These are phyloP conservation scores for Diaporthe citri DNA, from an alignment of 2,329 filamentous ascomycete genomes.

Conservation along the genomic window DNA sequence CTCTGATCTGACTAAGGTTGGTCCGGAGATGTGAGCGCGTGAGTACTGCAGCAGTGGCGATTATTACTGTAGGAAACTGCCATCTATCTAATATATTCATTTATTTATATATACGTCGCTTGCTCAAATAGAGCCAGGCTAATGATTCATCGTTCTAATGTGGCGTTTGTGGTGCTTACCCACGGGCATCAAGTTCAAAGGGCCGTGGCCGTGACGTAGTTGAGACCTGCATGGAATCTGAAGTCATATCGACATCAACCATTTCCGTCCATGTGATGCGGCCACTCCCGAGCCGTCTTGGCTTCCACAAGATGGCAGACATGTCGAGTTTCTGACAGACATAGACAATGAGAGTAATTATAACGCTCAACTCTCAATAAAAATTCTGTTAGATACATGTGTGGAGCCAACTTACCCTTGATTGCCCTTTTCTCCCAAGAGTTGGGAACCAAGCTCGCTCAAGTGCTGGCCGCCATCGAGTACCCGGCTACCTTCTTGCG, in stretches of 20 bases:
- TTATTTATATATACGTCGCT: background rate
- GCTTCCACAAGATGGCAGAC: background rate
- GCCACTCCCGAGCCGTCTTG: conserved; percentile 13
- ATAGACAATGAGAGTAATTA: background rate
- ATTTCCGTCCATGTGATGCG: background rate
- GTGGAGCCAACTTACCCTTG: no score
- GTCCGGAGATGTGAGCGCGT: background rate
- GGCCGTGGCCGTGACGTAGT: conserved; percentile 9
- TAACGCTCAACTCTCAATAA: background rate
- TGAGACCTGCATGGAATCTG: background rate
- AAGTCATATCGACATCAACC: conserved; percentile 17
- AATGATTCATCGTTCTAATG: conserved; percentile 23
- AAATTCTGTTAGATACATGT: background rate
- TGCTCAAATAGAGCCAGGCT: background rate
- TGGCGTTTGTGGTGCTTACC: background rate
- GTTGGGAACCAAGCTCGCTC: background rate
- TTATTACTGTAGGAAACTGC: background rate
- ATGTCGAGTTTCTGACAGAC: background rate
- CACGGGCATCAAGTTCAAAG: background rate
- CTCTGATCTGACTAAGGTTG: background rate
- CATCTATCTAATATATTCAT: background rate
- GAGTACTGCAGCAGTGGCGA: background rate
- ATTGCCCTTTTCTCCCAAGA: background rate
- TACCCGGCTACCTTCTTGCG: no score
- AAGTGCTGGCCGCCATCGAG: background rate